Evolutionary conservation across 768 basidiomycete species (phyloP).

Genomic region (Serpula lacrymans): DNA sequence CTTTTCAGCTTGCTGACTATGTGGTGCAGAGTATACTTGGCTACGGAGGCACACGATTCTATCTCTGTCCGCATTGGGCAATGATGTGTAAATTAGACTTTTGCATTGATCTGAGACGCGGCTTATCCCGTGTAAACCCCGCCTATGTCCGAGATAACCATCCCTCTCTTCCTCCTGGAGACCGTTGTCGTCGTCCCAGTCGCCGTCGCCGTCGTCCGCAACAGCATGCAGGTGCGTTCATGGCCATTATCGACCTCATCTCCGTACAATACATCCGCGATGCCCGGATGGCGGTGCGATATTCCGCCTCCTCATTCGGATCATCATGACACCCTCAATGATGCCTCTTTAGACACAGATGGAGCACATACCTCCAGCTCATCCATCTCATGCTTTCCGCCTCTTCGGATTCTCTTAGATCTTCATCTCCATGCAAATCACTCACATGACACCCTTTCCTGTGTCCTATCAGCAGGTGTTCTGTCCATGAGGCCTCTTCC

Average conservation of each 20-base stretch:
- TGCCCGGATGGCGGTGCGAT: slow-evolving; percentile 22
- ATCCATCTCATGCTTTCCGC: slow-evolving; percentile 4
- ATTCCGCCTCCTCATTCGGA: slow-evolving; percentile 23
- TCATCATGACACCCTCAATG: slow-evolving; percentile 18
- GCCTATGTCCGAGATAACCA: slow-evolving; percentile 27
- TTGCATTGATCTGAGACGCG: slow-evolving; percentile 32
- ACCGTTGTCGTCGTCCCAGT: background rate
- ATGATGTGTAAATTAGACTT: slow-evolving; percentile 15
- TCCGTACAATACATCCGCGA: slow-evolving; percentile 31
- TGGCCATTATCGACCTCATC: slow-evolving; percentile 23
- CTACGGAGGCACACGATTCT: no score
- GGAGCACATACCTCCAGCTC: slow-evolving; percentile 1
- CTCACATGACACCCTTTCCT: slow-evolving; percentile 20
- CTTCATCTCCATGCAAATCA: slow-evolving; percentile 21
- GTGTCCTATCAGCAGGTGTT: slow-evolving; percentile 27
- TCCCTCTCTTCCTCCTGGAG: slow-evolving; percentile 16
- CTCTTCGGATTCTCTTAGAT: slow-evolving; percentile 14
- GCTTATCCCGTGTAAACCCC: slow-evolving; percentile 14
- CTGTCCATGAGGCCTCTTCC: slow-evolving; percentile 30
- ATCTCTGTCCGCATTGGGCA: slow-evolving; percentile 27
- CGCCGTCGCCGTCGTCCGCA: background rate
- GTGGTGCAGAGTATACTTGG: slow-evolving; percentile 12
- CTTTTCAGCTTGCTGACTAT: background rate
- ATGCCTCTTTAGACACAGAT: slow-evolving; percentile 6
- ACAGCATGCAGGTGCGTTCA: slow-evolving; percentile 1